phyloP scores from a whole-genome alignment of 805 yeast genomes.

The Saturnispora halmiae region DNA sequence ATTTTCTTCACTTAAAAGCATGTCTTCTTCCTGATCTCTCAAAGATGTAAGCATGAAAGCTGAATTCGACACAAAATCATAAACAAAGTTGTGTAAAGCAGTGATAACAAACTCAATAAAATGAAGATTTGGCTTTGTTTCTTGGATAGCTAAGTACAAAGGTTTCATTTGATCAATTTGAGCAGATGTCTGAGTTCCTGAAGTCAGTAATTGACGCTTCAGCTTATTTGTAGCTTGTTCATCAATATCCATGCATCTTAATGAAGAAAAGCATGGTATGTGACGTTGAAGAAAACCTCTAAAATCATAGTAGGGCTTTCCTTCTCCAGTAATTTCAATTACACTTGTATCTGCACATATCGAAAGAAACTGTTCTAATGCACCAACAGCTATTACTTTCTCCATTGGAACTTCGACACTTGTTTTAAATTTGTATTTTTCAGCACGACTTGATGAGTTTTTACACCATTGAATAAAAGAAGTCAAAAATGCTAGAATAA shows the following conservation, averaged over 20 bases:
- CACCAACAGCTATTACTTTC: slow-evolving; percentile 52
- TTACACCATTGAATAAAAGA: slow-evolving; percentile 65
- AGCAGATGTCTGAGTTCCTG: slow-evolving; percentile 23
- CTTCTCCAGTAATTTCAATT: slow-evolving; percentile 12
- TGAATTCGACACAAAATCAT: slow-evolving; percentile 48
- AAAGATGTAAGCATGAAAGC: slow-evolving; percentile 59
- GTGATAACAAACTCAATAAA: slow-evolving; percentile 32
- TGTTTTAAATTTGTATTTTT: slow-evolving; percentile 38
- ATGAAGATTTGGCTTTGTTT: slow-evolving; percentile 20
- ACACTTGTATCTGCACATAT: slow-evolving; percentile 48
- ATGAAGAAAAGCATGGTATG: slow-evolving; percentile 48
- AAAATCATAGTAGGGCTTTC: slow-evolving; percentile 45
- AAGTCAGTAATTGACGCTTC: slow-evolving; percentile 18
- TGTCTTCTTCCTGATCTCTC: slow-evolving; percentile 69
- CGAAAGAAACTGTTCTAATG: slow-evolving; percentile 57
- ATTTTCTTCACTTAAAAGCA: slow-evolving; percentile 43
- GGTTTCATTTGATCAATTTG: slow-evolving; percentile 23
- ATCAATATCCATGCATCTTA: slow-evolving; percentile 43
- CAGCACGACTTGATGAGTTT: slow-evolving; percentile 32
- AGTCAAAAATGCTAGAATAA: slow-evolving; percentile 45
- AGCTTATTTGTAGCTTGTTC: slow-evolving; percentile 32
- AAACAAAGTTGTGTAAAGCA: slow-evolving; percentile 42
- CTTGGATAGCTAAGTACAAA: slow-evolving; percentile 18
- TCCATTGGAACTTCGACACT: slow-evolving; percentile 51
- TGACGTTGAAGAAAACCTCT: slow-evolving; percentile 58